These are phyloP conservation scores for Tetramitus jugosus DNA, from an alignment of 208 protist genomes.

Conservation along the genomic window DNA sequence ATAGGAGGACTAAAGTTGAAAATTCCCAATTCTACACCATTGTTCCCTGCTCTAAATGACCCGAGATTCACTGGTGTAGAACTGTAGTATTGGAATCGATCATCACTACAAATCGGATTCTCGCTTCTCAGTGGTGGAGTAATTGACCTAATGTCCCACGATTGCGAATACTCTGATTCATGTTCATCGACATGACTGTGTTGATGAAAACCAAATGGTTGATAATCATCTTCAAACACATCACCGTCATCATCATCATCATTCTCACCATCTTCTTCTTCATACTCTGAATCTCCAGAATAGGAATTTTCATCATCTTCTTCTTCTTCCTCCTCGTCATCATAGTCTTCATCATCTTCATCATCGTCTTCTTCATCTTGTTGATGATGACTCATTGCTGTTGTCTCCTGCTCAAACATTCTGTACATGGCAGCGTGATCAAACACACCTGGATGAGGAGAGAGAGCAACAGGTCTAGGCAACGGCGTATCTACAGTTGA, in stretches of 20 bases:
- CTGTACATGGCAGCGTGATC: no score
- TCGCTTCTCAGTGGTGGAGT: not conserved
- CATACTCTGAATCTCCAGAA: no score
- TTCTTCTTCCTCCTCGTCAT: conserved; percentile 48
- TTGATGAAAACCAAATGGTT: conserved; percentile 29
- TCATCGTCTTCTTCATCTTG: not conserved
- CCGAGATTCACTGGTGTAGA: not conserved
- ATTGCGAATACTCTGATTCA: not conserved
- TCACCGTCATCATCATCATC: conserved; percentile 24
- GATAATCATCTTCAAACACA: conserved; percentile 35
- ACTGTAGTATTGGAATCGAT: not conserved
- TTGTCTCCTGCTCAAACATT: no score
- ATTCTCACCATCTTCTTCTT: no score
- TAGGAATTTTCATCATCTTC: conserved; percentile 38
- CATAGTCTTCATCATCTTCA: conserved; percentile 13
- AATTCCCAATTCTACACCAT: not conserved
- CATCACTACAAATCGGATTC: not conserved
- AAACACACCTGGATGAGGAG: no score
- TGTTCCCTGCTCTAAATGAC: no score
- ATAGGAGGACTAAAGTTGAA: not conserved
- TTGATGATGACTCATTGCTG: not conserved
- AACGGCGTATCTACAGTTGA: no score
- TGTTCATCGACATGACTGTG: conserved; percentile 13
- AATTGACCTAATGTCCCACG: not conserved
- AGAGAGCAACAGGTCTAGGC: no score